phyloP scores from a whole-genome alignment of 1,284 basidiomycete species.

The Leccinum subatratum region DNA sequence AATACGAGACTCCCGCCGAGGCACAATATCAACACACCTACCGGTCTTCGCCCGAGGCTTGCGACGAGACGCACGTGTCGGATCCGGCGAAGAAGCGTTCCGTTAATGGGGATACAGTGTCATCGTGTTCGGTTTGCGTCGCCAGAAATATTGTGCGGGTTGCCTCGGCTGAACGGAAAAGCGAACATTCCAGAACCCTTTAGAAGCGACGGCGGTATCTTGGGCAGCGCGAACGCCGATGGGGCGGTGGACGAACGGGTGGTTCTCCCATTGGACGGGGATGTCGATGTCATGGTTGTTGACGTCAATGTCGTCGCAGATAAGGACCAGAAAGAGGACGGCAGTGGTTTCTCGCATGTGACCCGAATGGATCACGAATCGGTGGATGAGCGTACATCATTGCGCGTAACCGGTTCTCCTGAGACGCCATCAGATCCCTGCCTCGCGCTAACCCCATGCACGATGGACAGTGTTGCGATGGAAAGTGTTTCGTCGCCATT shows the following conservation, averaged over 20 bases:
- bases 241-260: conserved; percentile 1
- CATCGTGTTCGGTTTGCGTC: conserved; percentile 31
- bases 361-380: background rate
- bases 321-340: conserved; percentile 2
- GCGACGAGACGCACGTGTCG: conserved; percentile 1
- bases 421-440: conserved; percentile 1
- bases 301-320: conserved; percentile 17
- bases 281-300: conserved; percentile 30
- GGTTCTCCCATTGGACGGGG: conserved; percentile 1
- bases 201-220: background rate
- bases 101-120: conserved; percentile 16
- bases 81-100: conserved; percentile 18
- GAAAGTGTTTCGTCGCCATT: conserved; percentile 3
- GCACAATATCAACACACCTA: conserved; percentile 24
- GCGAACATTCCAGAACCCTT: conserved; percentile 5
- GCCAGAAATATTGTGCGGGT: conserved; percentile 25
- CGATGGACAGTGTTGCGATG: background rate
- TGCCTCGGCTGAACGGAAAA: conserved; percentile 16
- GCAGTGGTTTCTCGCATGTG: background rate
- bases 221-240: background rate
- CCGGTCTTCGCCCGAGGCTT: conserved; percentile 23
- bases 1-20: conserved; percentile 27
- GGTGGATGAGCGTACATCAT: conserved; percentile 1
- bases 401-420: conserved; percentile 6
- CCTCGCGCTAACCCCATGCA: background rate